Evolutionary conservation across 768 basidiomycete genomes (phyloP), one percentile per base, ranked within the genome.

Genomic region (Phlegmacium glaucopus): DNA sequence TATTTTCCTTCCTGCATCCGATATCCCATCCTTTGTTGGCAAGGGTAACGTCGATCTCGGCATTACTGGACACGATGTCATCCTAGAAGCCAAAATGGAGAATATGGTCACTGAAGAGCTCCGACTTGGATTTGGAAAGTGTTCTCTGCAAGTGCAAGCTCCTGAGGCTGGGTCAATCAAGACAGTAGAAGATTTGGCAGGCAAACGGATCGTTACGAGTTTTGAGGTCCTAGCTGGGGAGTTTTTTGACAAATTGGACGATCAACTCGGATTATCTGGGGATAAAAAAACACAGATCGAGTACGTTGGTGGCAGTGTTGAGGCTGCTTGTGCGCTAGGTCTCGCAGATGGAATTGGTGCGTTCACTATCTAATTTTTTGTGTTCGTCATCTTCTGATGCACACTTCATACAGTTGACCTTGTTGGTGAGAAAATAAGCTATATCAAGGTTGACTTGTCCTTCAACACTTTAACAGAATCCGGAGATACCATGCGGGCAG

Each of bases 401-500:
- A n/a, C n/a, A n/a, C 45, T 18, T 18, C 45, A 47, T n/a, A 1
- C 58, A 94, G 94, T 99, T 41, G 95, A 99, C 67, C 85, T 99
- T 43, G 95, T 97, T 52, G 88, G 94, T 92, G 53, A 58, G 84
- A 74, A 8, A 17, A 13, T 29, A 26, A 28, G 38, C 28, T 34
- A 4, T 13, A 22, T 25, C 26, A 9, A 32, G n/a, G n/a, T n/a
- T n/a, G 16, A 42, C 3, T 32, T 36, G 8, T 45, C 39, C 26
- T 41, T n/a, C n/a, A n/a, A n/a, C n/a, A n/a, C n/a, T n/a, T n/a
- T n/a, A n/a, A n/a, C 62, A 94, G 95, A 98, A 70, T 99, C 95
- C 13, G 96, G 96, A 36, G 96, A 99, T 60, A 99, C 96, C 7
- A 99, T 99, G 96, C 90, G 95, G 28, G 96, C 95, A 22, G 94